Percentiles rank a stretch among this genome's conserved stretches.
These are phyloP conservation scores for Phytophthora capsici DNA, from an alignment of 352 stramenopile species.

Conservation along the genomic window DNA sequence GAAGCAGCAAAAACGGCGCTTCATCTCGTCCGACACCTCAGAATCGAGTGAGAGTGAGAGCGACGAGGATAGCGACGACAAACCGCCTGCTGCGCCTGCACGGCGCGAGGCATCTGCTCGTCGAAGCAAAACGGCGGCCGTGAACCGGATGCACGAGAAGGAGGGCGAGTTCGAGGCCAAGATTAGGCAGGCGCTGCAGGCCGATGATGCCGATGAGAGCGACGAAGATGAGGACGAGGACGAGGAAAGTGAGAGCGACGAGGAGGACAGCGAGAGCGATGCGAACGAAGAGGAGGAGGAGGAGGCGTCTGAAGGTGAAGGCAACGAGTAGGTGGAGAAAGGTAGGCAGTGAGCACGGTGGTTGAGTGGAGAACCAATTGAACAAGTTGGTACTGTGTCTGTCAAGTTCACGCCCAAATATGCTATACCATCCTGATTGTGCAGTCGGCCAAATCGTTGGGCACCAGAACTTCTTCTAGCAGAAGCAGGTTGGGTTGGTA, in stretches of 20 bases:
- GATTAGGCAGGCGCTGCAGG: constrained; percentile 61
- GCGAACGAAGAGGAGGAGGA: constrained; percentile 24
- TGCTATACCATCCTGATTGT: no score
- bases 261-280: constrained; percentile 16
- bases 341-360: background rate
- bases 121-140: constrained; percentile 62
- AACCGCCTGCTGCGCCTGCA: constrained; percentile 9
- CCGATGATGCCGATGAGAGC: constrained; percentile 48
- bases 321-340: constrained; percentile 17
- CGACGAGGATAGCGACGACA: constrained; percentile 27
- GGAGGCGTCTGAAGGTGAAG: constrained; percentile 13
- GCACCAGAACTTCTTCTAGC: no score
- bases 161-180: constrained; percentile 62
- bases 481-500: no score
- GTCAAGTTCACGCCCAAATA: no score
- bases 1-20: constrained; percentile 27
- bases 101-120: constrained; percentile 54
- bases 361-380: background rate
- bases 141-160: constrained; percentile 66
- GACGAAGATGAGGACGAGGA: constrained; percentile 39
- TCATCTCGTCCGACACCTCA: constrained; percentile 28
- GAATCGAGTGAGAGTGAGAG: constrained; percentile 49
- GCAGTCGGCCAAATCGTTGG: no score
- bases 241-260: constrained; percentile 33
- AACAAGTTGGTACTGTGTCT: background rate